phyloP scores from a whole-genome alignment of 2,329 filamentous ascomycete species.

The Aspergillus sp. region DNA sequence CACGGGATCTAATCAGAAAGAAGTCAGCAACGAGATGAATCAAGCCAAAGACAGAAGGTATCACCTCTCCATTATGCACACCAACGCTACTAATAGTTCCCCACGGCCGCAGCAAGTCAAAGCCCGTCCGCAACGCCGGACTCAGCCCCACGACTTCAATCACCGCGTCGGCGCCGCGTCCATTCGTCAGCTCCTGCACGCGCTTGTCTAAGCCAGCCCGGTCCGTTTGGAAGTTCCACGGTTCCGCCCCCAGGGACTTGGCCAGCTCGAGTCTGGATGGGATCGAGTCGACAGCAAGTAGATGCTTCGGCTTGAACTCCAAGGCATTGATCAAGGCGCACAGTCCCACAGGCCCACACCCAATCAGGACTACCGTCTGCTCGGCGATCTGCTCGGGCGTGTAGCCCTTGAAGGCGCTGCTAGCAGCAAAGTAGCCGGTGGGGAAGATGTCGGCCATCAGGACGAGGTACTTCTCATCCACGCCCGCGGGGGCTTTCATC shows the following conservation, averaged over 20 bases:
- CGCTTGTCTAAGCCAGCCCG: slow-evolving; percentile 63
- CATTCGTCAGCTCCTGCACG: slow-evolving; percentile 72
- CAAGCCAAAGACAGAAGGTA: slow-evolving; percentile 13
- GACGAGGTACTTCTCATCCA: slow-evolving; percentile 71
- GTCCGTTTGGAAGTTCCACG: slow-evolving; percentile 72
- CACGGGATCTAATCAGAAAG: slow-evolving; percentile 58
- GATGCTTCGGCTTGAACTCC: slow-evolving; percentile 70
- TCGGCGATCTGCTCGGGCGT: slow-evolving; percentile 57
- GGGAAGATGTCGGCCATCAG: slow-evolving; percentile 95
- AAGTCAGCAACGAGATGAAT: not conserved
- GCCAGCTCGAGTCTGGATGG: slow-evolving; percentile 72
- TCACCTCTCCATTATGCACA: slow-evolving; percentile 69
- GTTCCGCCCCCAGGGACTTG: slow-evolving; percentile 71
- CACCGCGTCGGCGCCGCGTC: slow-evolving; percentile 79
- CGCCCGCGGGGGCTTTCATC: slow-evolving; percentile 68
- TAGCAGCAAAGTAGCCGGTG: slow-evolving; percentile 75
- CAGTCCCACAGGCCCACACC: slow-evolving; percentile 81
- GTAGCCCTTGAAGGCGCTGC: slow-evolving; percentile 69
- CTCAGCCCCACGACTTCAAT: slow-evolving; percentile 74
- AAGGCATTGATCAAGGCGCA: slow-evolving; percentile 77
- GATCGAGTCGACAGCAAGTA: slow-evolving; percentile 78
- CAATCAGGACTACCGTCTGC: slow-evolving; percentile 73
- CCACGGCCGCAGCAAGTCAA: slow-evolving; percentile 69
- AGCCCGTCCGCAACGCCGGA: slow-evolving; percentile 66
- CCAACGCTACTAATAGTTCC: slow-evolving; percentile 73